Base-by-base conservation (phyloP, 1,139 yeast species). In the Sugiyamaella sp. region DNA sequence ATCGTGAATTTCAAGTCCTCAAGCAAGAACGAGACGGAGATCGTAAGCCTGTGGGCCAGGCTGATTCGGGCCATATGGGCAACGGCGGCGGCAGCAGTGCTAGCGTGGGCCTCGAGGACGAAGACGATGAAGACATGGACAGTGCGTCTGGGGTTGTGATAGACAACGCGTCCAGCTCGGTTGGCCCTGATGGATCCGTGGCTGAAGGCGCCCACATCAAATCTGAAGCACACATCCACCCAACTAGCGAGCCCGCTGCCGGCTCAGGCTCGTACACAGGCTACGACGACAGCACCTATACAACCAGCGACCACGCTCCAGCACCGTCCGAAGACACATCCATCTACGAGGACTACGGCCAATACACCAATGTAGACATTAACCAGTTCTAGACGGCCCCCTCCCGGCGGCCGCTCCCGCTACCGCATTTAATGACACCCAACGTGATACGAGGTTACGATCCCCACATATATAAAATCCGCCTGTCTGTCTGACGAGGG, bases 1-100 rank as follows among this genome's bases (percentile, higher is more conserved):
- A 83, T 65, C 70, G 89, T 55, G 76, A 74, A 77, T 68, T 64
- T 64, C 73, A 57, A 68, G 48, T 69, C 46, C 12, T 54, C 43
- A 62, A 61, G 48, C 63, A 60, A 37, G 66, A 61, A 22, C 52
- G 45, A 24, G 51, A 50, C 14, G 59, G 52, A 12, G 46, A 40
- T 3, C 43, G 52, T 29, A 43, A 48, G 19, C 19, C 48, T 4
- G 32, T 43, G 4, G 46, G 47, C n/a, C 37, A 45, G 5, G 29
- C 43, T 10, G 41, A 41, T 6, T 10, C 20, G 4, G 49, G 49
- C 4, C 10, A 22, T 17, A 37, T 25, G 8, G 45, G 49, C 8
- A 27, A 27, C 32, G 49, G 46, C 25, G 53, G 53, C n/a, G 57
- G 55, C 10, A 44, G 53, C 9, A 49, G 54, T 16, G 47, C 44